A percentile compares a stretch with the other conserved stretches of the same genome.
Conservation (phyloP, 164 flowering plant genomes). For the Magnolia sinica region DNA sequence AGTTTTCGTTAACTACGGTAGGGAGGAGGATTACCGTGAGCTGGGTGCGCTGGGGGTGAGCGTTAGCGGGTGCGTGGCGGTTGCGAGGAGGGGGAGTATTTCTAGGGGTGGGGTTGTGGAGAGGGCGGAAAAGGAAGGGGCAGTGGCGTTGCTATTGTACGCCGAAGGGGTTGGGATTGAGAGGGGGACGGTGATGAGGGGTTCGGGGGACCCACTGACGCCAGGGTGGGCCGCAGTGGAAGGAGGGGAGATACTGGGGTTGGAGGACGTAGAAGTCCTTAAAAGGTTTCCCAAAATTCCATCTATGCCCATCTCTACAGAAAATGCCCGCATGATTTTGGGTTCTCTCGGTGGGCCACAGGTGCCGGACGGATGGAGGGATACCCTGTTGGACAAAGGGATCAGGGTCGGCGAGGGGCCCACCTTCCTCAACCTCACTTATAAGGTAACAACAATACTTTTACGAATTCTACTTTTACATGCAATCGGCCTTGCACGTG, state of each 20-base stretch:
- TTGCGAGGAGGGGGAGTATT: conserved; percentile 56
- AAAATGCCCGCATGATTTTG: conserved; percentile 53
- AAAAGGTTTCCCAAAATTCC: conserved; percentile 67
- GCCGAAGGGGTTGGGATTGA: conserved; percentile 61
- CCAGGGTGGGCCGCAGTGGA: conserved; percentile 81
- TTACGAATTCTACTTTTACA: too few relatives aligned
- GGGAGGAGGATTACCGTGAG: conserved; percentile 58
- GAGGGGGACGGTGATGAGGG: conserved; percentile 40
- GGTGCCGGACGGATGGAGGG: conserved; percentile 61
- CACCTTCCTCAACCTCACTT: conserved; percentile 55
- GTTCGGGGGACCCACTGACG: conserved; percentile 72
- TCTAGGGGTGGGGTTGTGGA: conserved; percentile 54
- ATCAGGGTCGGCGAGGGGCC: conserved; percentile 69
- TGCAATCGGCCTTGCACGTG: background rate
- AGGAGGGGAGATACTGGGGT: conserved; percentile 63
- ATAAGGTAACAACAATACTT: conserved; percentile 38
- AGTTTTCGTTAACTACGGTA: conserved; percentile 69
- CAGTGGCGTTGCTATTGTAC: conserved; percentile 66
- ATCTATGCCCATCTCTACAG: conserved; percentile 71
- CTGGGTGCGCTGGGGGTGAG: conserved; percentile 52
- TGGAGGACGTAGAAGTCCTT: conserved; percentile 41
- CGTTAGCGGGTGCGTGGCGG: conserved; percentile 60
- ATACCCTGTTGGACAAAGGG: conserved; percentile 14
- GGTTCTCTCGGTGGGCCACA: conserved; percentile 46
- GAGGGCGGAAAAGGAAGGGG: conserved; percentile 58